These are phyloP conservation scores for Podospora pseudopauciseta DNA, from an alignment of 495 filamentous ascomycete species.

Conservation along the genomic window DNA sequence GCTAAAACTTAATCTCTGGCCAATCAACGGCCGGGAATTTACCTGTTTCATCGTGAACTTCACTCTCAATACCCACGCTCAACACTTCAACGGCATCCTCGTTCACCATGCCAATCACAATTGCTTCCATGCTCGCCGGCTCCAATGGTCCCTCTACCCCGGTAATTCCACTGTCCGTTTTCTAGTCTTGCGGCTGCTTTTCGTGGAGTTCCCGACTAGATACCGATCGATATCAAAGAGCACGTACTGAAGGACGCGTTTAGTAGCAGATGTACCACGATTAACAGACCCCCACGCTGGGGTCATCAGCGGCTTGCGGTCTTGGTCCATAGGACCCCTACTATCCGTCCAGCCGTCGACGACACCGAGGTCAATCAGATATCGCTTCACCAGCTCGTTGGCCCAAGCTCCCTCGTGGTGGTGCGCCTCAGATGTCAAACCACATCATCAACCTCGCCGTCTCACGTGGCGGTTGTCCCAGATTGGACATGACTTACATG, in stretches of 20 bases:
- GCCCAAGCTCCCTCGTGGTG: neutral
- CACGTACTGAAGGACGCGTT: neutral
- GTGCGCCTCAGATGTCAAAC: neutral
- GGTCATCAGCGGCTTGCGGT: constrained; percentile 2
- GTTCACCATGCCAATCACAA: neutral
- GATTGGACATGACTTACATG: neutral
- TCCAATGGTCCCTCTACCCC: too few relatives aligned
- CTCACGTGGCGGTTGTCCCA: constrained; percentile 1
- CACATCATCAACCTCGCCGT: neutral
- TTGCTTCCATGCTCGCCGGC: too few relatives aligned
- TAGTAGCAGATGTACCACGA: neutral
- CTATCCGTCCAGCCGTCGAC: neutral
- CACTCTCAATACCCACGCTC: neutral
- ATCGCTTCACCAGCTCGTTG: constrained; percentile 3
- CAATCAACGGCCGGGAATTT: neutral
- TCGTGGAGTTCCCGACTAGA: neutral
- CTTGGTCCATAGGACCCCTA: neutral
- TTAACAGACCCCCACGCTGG: constrained; percentile 1
- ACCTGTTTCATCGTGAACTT: neutral
- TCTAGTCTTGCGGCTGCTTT: neutral
- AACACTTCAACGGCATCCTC: neutral
- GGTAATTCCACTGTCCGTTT: neutral
- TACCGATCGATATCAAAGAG: neutral
- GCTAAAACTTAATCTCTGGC: constrained; percentile 9
- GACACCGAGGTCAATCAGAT: neutral